Evolutionary conservation across 495 filamentous ascomycete species (phyloP), one percentile per base, ranked within the genome.

Genomic region (Lophiostoma macrostomum): DNA sequence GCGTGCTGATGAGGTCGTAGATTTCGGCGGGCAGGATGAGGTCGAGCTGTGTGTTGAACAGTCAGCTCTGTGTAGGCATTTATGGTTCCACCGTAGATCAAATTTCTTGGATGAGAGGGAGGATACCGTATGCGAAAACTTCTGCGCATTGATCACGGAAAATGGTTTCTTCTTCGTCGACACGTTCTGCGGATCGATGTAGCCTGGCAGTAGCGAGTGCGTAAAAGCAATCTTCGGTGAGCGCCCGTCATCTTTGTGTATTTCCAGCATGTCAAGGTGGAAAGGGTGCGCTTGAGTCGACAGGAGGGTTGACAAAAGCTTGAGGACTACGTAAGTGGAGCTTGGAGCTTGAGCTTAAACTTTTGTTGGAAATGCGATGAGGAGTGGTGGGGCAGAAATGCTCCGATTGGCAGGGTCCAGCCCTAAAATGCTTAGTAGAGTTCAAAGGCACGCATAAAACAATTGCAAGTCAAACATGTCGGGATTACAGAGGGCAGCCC

Each of bases 151-250:
- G 52, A 95, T 76, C 5, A 81, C 76, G 8, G 81, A 76, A 70
- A 90, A 94, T 4, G 87, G 87, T 56, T 83, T 80, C 54, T 80
- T 82, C 63, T 85, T 91, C 18, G 69, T 71, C 0, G 91, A 83
- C 18, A 81, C 74, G 61, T 90, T 85, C 53, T 82, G 76, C 11
- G 81, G 76, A 63, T 91, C 80, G 43, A 88, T 69, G 66, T 82
- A 84, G 7, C 73, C 65, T 22, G 78, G 73, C 67, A 93, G 77
- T 6, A 74, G 71, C 1, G 80, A 76, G 56, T 87, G 72, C 0
- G 86, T 86, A 41, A 85, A 84, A 68, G 80, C 85, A 68, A 83
- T 87, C 73, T 90, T 96, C n/a, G 76, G 69, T 4, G 31, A 18
- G 5, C 42, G 50, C 13, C 41, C 47, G 32, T 58, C 24, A 32